A percentile compares a stretch with the other conserved stretches of the same genome.
Conservation (phyloP, 2,329 filamentous ascomycete species). For the Massarina eburnea region DNA sequence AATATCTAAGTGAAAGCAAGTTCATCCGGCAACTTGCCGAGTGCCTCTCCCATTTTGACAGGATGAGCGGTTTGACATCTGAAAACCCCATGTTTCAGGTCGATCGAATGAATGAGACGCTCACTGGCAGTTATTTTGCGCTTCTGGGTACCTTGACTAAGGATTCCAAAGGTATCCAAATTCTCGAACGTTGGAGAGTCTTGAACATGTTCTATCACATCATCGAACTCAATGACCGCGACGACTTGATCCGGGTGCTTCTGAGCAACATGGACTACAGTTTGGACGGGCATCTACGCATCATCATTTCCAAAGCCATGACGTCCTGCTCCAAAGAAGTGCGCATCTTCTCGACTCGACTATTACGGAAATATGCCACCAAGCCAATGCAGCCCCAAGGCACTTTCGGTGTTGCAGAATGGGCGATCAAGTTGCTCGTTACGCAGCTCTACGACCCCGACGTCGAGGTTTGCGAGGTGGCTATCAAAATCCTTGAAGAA, state of each 20-base stretch:
- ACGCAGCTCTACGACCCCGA: constrained; percentile 97
- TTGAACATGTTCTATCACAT: constrained; percentile 99
- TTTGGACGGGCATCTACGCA: constrained; percentile 79
- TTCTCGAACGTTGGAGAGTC: constrained; percentile 95
- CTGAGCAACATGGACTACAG: constrained; percentile 92
- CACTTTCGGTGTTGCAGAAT: constrained; percentile 72
- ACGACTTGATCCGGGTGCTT: constrained; percentile 86
- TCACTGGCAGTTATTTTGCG: constrained; percentile 91
- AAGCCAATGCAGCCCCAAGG: constrained; percentile 50
- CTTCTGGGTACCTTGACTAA: constrained; percentile 86
- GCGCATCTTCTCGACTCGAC: constrained; percentile 83
- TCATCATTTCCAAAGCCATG: constrained; percentile 90
- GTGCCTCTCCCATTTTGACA: constrained; percentile 92
- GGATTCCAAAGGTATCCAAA: constrained; percentile 78
- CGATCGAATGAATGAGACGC: constrained; percentile 79
- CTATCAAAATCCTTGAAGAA: constrained; percentile 96
- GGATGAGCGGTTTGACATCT: constrained; percentile 72
- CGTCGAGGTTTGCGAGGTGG: constrained; percentile 92
- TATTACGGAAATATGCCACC: constrained; percentile 83
- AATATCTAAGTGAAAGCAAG: constrained; percentile 89
- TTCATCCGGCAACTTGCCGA: constrained; percentile 91
- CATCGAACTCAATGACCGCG: constrained; percentile 83
- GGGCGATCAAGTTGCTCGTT: constrained; percentile 96
- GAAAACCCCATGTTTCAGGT: constrained; percentile 86
- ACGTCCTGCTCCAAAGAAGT: constrained; percentile 90